phyloP scores from a whole-genome alignment of 805 yeast species.

The Barnettozyma populi region DNA sequence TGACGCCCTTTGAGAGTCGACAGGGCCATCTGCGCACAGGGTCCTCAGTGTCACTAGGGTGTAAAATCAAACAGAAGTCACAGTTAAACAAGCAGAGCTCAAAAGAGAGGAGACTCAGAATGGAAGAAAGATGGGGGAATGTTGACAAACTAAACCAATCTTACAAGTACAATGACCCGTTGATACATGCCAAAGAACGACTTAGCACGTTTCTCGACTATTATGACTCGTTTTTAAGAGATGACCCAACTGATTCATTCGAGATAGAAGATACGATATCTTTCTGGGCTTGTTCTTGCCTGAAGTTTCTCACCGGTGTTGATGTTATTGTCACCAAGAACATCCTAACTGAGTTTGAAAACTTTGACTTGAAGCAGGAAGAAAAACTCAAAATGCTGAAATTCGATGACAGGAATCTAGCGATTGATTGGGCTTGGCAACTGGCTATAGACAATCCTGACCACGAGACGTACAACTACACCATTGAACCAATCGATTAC shows the following conservation, averaged over 20 bases:
- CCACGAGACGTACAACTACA: conserved; percentile 16
- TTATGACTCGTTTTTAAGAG: conserved; percentile 15
- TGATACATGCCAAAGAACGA: conserved; percentile 15
- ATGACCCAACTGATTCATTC: conserved; percentile 1
- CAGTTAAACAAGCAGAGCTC: background rate
- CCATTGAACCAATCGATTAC: conserved; percentile 10
- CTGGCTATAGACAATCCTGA: conserved; percentile 23
- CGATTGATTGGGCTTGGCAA: conserved; percentile 23
- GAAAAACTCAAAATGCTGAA: conserved; percentile 15
- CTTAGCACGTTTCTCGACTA: conserved; percentile 16
- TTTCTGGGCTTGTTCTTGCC: conserved; percentile 20
- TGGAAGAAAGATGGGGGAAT: conserved; percentile 17
- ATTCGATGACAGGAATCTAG: conserved; percentile 12
- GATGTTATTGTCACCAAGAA: conserved; percentile 7
- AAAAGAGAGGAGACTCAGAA: conserved; percentile 14
- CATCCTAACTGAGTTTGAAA: conserved; percentile 18
- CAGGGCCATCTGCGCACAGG: background rate
- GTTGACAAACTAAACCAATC: conserved; percentile 9
- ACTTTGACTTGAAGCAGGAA: conserved; percentile 14
- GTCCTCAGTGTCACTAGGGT: background rate
- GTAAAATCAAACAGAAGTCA: background rate
- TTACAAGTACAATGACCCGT: conserved; percentile 12
- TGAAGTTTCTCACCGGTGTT: conserved; percentile 20
- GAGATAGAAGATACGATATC: conserved; percentile 11
- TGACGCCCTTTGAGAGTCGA: conserved; percentile 15